phyloP scores from a whole-genome alignment of 2,329 filamentous ascomycete genomes.

The Fusarium torreyae region DNA sequence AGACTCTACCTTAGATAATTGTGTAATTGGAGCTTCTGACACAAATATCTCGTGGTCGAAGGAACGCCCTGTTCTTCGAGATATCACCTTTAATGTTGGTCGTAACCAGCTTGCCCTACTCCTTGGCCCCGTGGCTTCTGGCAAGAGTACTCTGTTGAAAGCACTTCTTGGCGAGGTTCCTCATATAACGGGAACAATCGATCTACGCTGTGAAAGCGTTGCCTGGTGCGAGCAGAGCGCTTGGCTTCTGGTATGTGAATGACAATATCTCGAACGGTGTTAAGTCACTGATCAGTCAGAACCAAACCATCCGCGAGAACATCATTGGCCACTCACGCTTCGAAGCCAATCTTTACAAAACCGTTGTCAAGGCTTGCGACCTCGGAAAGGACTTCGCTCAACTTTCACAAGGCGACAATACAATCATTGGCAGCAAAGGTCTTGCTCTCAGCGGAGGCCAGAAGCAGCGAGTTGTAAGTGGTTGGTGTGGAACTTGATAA shows the following conservation, averaged over 20 bases:
- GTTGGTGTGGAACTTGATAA: neutral
- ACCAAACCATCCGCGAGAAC: slow-evolving; percentile 55
- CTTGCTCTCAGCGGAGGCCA: slow-evolving; percentile 64
- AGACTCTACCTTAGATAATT: no score
- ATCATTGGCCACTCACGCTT: slow-evolving; percentile 52
- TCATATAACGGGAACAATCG: slow-evolving; percentile 38
- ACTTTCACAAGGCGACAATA: slow-evolving; percentile 56
- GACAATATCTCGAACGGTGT: neutral
- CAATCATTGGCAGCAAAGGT: slow-evolving; percentile 61
- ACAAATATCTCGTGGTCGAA: slow-evolving; percentile 57
- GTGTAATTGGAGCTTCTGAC: slow-evolving; percentile 32
- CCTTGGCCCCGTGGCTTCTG: slow-evolving; percentile 61
- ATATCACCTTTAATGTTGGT: slow-evolving; percentile 55
- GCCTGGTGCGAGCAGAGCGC: slow-evolving; percentile 55
- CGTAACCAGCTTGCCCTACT: slow-evolving; percentile 56
- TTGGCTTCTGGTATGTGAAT: slow-evolving; percentile 51
- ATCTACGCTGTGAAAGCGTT: slow-evolving; percentile 26
- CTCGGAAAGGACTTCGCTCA: slow-evolving; percentile 53
- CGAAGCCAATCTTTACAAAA: slow-evolving; percentile 47
- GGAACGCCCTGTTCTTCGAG: slow-evolving; percentile 47
- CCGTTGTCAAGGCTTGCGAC: slow-evolving; percentile 50
- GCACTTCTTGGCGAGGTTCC: slow-evolving; percentile 56
- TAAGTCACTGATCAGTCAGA: slow-evolving; percentile 37
- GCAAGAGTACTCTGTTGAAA: slow-evolving; percentile 62
- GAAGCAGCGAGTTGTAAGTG: slow-evolving; percentile 58